Evolutionary conservation across 2,329 filamentous ascomycete species (phyloP), one percentile per base, ranked within the genome.

Genomic region (Beauveria rudraprayagi): DNA sequence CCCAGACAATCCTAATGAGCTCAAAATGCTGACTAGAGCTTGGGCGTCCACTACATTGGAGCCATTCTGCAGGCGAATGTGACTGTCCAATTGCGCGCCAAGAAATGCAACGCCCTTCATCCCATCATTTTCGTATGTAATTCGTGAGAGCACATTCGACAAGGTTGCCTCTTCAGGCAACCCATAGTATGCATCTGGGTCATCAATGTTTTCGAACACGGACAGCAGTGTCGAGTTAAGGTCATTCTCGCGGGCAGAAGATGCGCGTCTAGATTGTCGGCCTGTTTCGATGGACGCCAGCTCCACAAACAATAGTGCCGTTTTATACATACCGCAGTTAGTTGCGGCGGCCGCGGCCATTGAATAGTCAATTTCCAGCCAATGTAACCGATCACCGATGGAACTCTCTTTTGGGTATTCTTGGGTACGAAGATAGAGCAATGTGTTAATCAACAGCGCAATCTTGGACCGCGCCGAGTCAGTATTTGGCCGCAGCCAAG

Each of bases 141-240:
- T 81, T 10, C 90, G 87, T 56, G 88, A 84, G 62, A 97, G 78
- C 1, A 97, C 88, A 11, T 88, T 91, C 17, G 83, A 79, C 17
- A 99, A 76, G 61, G 86, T 92, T 7, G 91, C 83, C 46, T 84
- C 84, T 72, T 95, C 89, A 47, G 90, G 84, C 8, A 97, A 81
- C 4, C 94, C 95, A 70, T 99, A 99, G 72, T 96, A 99, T 0
- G 92, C 88, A 72, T 99, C 94, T 1, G 92, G 93, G 68, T 99
- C 95, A 69, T 97, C 92, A 52, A 99, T 89, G 63, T 91, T 93
- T 70, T 91, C 89, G 71, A 94, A 99, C 3, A 99, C 92, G 1
- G 83, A 79, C 50, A 96, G 80, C 14, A 97, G 78, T 1, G 95
- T 79, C 34, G 90, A 84, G 3, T 83, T 80, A 7, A 90, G 83